Base-by-base conservation (phyloP, 1,284 basidiomycete species). In the Schizophyllum amplum region DNA sequence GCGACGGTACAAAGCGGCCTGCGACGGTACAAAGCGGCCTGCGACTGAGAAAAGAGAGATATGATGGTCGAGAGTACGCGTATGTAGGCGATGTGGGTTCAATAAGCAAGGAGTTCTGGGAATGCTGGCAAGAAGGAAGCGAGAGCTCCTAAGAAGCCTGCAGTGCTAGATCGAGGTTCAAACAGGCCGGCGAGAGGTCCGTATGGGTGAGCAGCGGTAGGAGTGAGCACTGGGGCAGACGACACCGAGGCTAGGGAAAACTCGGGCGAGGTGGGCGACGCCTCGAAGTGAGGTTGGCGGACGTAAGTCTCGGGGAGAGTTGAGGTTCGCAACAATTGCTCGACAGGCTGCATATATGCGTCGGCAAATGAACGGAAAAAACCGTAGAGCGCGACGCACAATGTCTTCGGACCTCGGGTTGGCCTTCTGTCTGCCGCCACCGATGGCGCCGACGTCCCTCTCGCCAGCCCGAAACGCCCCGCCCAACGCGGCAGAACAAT, bases 321-420 rank as follows among this genome's bases (percentile, higher is more conserved):
- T 84, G 62, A 90, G 80, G 66, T 90, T 83, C 87, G 83, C 55
- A 90, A 73, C 49, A 90, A 76, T 69, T 88, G 86, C 64, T 87
- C 86, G 61, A 90, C 83, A 65, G 87, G 85, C 86, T 90, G 59
- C 3, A 60, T 58, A 57, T 56, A 59, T 54, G 54, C 22, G 64
- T 25, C 48, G 13, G 24, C n/a, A 50, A n/a, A 21, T 50, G 48
- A 5, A 20, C 3, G 9, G 21, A 3, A 11, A 20, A 20, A 4
- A 2, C 24, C 2, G 48, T 11, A 5, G 20, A 1, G 13, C 9
- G 21, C 21, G 4, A 71, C 79, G 59, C 65, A 82, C 84, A 56
- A 71, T 75, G 61, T 81, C 76, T 47, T 80, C 82, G 56, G 79
- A 78, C 52, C 77, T 79, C 15, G 83, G 78, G 52, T 71, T 77